Conservation (phyloP, 2,329 filamentous ascomycete genomes). For the Drechslerella stenobrocha region DNA sequence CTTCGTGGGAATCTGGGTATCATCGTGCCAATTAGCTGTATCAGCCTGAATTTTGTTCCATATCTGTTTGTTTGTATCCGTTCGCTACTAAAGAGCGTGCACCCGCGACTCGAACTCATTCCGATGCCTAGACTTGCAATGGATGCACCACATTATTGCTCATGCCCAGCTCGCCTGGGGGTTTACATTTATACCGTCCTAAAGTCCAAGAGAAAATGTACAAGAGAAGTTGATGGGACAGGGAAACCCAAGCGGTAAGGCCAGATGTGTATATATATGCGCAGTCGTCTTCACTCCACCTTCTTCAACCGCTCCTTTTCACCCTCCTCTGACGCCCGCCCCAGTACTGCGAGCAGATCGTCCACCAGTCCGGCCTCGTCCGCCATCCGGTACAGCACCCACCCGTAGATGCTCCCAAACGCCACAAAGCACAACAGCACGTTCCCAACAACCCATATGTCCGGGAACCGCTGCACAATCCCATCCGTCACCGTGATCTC, state of each 20-base stretch:
- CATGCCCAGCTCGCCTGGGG: no score
- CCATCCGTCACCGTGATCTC: constrained; percentile 65
- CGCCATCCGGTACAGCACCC: constrained; percentile 73
- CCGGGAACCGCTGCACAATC: constrained; percentile 77
- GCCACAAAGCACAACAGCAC: constrained; percentile 82
- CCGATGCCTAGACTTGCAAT: no score
- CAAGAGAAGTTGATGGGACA: no score
- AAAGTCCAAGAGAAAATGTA: not conserved
- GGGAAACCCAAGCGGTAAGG: not conserved
- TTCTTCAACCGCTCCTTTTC: constrained; percentile 44
- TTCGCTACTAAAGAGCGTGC: no score
- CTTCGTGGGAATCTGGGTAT: no score
- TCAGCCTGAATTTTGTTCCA: no score
- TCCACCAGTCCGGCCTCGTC: constrained; percentile 52
- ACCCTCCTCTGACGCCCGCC: constrained; percentile 9
- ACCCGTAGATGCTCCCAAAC: constrained; percentile 84
- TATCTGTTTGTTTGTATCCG: no score
- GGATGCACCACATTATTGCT: no score
- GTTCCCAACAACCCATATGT: constrained; percentile 92
- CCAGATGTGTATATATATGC: not conserved
- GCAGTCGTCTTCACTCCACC: constrained; percentile 19
- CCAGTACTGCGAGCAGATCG: constrained; percentile 5
- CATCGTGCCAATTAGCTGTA: no score
- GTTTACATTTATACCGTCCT: not conserved
- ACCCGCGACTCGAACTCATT: no score